These are phyloP conservation scores for Dendrothele bispora DNA, from an alignment of 768 basidiomycete species.

Conservation along the genomic window DNA sequence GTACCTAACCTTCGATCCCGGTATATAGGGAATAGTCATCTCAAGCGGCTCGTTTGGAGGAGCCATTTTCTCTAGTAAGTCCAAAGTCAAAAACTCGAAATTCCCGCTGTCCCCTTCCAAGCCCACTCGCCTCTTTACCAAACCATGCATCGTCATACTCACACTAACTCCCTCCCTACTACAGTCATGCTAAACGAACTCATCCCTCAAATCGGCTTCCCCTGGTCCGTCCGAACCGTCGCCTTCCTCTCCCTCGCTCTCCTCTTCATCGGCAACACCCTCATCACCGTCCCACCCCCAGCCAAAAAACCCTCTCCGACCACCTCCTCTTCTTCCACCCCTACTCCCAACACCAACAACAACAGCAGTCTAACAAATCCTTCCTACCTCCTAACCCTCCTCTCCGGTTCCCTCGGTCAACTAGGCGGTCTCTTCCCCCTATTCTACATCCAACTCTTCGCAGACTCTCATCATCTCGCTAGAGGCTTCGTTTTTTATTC, in stretches of 20 bases:
- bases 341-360: not conserved
- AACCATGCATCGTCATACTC: not conserved
- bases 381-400: not conserved
- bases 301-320: too few relatives aligned
- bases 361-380: not conserved
- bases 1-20: not conserved
- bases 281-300: constrained; percentile 4
- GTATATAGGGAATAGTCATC: too few relatives aligned
- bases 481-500: constrained; percentile 3
- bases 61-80: constrained; percentile 5
- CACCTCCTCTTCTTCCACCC: not conserved
- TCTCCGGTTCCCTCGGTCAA: constrained; percentile 4
- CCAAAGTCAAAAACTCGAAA: too few relatives aligned
- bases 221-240: not conserved
- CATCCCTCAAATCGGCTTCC: constrained; percentile 1
- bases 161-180: too few relatives aligned
- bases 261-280: constrained; percentile 1
- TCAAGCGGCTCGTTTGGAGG: constrained; percentile 5
- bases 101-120: too few relatives aligned
- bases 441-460: constrained; percentile 5
- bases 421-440: constrained; percentile 4
- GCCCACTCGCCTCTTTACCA: too few relatives aligned
- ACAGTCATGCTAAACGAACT: constrained; percentile 4
- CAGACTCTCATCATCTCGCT: constrained; percentile 1
- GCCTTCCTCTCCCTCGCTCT: constrained; percentile 3